Base-by-base conservation (phyloP, 768 basidiomycete species). In the Stropharia rugosoannulata region DNA sequence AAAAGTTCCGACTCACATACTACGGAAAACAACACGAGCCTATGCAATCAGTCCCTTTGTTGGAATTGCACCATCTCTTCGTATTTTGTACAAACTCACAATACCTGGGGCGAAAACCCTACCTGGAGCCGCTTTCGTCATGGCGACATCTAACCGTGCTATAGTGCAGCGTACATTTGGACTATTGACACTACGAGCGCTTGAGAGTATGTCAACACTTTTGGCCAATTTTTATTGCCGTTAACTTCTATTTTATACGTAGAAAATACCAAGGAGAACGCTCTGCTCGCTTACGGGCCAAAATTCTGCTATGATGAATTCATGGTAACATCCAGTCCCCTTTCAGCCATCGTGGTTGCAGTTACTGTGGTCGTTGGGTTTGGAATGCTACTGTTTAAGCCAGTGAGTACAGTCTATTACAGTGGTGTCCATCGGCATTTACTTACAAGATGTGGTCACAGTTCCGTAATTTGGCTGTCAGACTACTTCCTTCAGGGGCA, bases 251-350 rank as follows among this genome's bases (percentile, higher is more conserved):
- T 1, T 41, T 11, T 27, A 18, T 4, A 11, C 15, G 27, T 7
- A 60, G 59, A 18, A 7, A 58, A 63, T 32, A 57, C 56, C 1
- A 59, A 62, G n/a, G 51, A 62, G 5, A 43, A 32, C 7, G 35
- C 51, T 44, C 18, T 52, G 22, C 32, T 52, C 10, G 58, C 66
- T 44, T 95, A 95, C 63, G 95, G 91, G 5, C 74, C 83, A 0
- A 64, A 79, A 2, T 93, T 97, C 75, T 73, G 73, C 43, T 96
- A 95, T 67, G 83, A 85, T 49, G 93, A 95, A 68, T 88, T 89
- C 55, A 16, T 81, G 59, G 72, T 69, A 3, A 75, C 72, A 47
- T 65, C 70, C 4, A 75, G 73, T 35, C 67, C 65, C 19, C 4
- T 84, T 4, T 63, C 72, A n/a, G 75, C 81, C 11, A 43, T 79